Percentiles rank a stretch among this genome's conserved stretches.
Evolutionary conservation across 2,329 filamentous ascomycete species (phyloP).

Genomic region (Zasmidium angulare): DNA sequence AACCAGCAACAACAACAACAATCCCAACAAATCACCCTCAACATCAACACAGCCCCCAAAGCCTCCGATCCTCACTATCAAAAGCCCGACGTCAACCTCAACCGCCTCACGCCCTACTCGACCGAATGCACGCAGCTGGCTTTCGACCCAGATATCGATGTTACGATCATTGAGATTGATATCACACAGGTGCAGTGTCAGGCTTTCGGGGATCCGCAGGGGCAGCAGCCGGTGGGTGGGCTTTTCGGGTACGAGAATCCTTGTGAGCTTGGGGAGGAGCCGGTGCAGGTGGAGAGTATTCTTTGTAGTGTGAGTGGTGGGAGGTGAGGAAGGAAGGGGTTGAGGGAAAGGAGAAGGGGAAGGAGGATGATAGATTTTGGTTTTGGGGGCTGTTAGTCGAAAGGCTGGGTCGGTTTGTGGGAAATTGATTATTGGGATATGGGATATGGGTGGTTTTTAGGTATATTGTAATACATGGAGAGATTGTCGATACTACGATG

Average conservation of each 20-base stretch:
- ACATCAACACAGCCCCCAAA: background rate
- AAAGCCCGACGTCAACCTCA: background rate
- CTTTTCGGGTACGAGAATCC: background rate
- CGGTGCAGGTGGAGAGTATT: background rate
- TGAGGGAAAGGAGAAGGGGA: background rate
- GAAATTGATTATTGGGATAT: too few relatives aligned
- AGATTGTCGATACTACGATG: too few relatives aligned
- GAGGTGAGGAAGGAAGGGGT: background rate
- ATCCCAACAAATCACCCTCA: background rate
- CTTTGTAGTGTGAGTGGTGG: background rate
- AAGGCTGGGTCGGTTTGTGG: too few relatives aligned
- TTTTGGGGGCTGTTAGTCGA: background rate
- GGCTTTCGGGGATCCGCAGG: background rate
- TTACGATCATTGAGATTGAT: background rate
- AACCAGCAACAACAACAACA: background rate
- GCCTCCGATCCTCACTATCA: background rate
- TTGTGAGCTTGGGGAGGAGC: background rate
- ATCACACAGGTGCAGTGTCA: background rate
- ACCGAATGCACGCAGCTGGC: background rate
- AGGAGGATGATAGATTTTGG: background rate
- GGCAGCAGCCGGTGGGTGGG: background rate
- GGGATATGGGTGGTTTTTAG: too few relatives aligned
- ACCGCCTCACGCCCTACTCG: background rate
- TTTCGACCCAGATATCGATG: background rate
- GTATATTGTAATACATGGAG: too few relatives aligned